A percentile compares a stretch with the other conserved stretches of the same genome.
Conservation (phyloP, 1,284 basidiomycete genomes). For the Ustilago shanxiensis region DNA sequence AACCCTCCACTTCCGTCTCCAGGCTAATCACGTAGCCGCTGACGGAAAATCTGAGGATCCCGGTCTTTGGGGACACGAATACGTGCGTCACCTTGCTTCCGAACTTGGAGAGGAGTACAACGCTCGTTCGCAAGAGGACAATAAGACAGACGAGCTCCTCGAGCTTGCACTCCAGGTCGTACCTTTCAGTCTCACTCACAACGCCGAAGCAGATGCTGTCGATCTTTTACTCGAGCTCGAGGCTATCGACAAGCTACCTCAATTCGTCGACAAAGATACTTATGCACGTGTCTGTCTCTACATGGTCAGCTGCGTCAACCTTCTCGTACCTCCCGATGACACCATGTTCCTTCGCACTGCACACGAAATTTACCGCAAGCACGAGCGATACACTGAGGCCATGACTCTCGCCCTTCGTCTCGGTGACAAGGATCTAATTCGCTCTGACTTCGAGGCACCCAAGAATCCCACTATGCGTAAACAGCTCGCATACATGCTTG, state of each 20-base stretch:
- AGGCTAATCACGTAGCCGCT: conserved; percentile 53
- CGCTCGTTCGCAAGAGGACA: conserved; percentile 67
- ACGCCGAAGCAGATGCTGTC: conserved; percentile 98
- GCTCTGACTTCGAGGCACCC: conserved; percentile 68
- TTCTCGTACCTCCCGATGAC: conserved; percentile 94
- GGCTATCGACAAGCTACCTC: conserved; percentile 77
- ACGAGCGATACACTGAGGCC: conserved; percentile 91
- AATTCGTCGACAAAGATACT: conserved; percentile 77
- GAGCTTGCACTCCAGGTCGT: conserved; percentile 87
- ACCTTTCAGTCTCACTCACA: conserved; percentile 90
- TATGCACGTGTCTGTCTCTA: conserved; percentile 95
- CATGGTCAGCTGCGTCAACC: conserved; percentile 92
- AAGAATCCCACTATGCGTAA: conserved; percentile 80
- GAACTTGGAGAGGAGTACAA: conserved; percentile 95
- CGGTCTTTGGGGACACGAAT: conserved; percentile 98
- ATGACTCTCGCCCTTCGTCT: conserved; percentile 88
- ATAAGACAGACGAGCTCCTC: conserved; percentile 68
- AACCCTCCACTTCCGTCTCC: conserved; percentile 76
- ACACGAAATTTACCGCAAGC: conserved; percentile 88
- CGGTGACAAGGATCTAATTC: conserved; percentile 82
- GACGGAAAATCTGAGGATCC: conserved; percentile 75
- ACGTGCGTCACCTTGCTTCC: conserved; percentile 94
- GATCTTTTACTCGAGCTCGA: conserved; percentile 95
- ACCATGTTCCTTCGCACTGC: conserved; percentile 89
- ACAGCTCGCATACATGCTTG: conserved; percentile 93